phyloP scores from a whole-genome alignment of 352 stramenopile genomes.

The Peronospora farinosa region DNA sequence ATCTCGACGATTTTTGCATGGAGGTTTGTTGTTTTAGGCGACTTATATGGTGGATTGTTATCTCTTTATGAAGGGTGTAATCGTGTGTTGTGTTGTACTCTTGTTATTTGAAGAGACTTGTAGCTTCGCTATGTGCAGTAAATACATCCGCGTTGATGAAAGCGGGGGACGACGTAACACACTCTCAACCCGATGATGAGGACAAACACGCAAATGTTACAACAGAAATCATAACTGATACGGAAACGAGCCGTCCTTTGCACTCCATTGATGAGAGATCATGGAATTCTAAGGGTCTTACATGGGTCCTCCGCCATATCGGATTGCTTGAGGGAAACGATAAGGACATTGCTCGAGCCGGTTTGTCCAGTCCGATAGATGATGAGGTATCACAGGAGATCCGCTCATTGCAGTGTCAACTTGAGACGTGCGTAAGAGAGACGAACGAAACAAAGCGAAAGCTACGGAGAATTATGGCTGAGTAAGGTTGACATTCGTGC shows the following conservation, averaged over 20 bases:
- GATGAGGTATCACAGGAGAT: constrained; percentile 68
- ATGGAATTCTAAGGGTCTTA: constrained; percentile 31
- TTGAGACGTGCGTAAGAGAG: constrained; percentile 34
- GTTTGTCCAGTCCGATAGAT: constrained; percentile 31
- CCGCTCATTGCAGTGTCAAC: constrained; percentile 37
- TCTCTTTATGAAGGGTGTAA: not conserved
- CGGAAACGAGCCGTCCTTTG: constrained; percentile 6
- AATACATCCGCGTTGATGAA: constrained; percentile 6
- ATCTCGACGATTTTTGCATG: constrained; percentile 43
- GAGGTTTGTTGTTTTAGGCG: constrained; percentile 22
- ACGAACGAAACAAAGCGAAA: constrained; percentile 61
- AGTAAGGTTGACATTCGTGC: constrained; percentile 22
- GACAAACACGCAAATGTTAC: constrained; percentile 14
- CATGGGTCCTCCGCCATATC: constrained; percentile 29
- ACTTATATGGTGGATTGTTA: not conserved
- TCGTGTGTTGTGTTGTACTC: not conserved
- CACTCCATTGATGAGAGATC: constrained; percentile 10
- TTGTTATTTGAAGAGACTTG: constrained; percentile 26
- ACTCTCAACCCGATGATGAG: constrained; percentile 20
- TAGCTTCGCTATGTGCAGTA: constrained; percentile 24
- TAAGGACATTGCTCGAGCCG: constrained; percentile 20
- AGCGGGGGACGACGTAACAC: constrained; percentile 1
- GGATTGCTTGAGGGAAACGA: constrained; percentile 43
- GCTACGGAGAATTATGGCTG: constrained; percentile 46
- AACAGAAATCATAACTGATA: constrained; percentile 4